Evolutionary conservation across 1,139 yeast genomes (phyloP).

Genomic region (Nakaseomyces sp.): DNA sequence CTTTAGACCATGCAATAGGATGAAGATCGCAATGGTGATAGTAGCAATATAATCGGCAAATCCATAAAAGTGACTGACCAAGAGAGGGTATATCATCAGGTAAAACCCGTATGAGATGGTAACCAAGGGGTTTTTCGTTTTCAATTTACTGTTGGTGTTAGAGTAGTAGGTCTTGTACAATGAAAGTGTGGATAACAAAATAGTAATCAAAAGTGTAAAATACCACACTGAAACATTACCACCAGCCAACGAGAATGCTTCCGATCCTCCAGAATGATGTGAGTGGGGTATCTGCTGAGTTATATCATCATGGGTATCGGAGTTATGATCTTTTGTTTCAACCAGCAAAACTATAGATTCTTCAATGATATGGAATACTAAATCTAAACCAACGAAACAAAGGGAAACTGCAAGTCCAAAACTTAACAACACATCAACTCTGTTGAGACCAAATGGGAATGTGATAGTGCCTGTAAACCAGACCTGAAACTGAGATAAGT

Average conservation of each 20-base stretch:
- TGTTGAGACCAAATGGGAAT: constrained; percentile 85
- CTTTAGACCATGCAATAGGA: constrained; percentile 27
- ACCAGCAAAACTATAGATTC: constrained; percentile 51
- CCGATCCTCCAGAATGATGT: constrained; percentile 37
- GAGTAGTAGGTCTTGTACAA: constrained; percentile 34
- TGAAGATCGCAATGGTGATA: constrained; percentile 23
- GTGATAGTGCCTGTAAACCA: constrained; percentile 81
- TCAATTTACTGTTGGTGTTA: constrained; percentile 24
- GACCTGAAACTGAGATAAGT: constrained; percentile 81
- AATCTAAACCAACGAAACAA: constrained; percentile 83
- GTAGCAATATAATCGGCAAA: constrained; percentile 28
- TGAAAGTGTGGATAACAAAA: constrained; percentile 29
- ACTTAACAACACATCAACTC: constrained; percentile 79
- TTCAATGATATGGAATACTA: constrained; percentile 76
- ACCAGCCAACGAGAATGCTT: constrained; percentile 28
- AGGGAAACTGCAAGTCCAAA: constrained; percentile 80
- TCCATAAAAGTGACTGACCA: constrained; percentile 16
- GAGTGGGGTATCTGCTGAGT: constrained; percentile 42
- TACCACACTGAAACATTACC: constrained; percentile 34
- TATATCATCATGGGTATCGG: constrained; percentile 24
- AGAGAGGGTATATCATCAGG: constrained; percentile 22
- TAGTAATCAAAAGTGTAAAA: constrained; percentile 27
- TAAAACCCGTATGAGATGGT: constrained; percentile 27
- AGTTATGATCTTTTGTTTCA: constrained; percentile 19
- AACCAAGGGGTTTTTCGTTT: constrained; percentile 29